Base-by-base conservation (phyloP, 192 early-diverging fungal genomes). In the Coemansia sp. region DNA sequence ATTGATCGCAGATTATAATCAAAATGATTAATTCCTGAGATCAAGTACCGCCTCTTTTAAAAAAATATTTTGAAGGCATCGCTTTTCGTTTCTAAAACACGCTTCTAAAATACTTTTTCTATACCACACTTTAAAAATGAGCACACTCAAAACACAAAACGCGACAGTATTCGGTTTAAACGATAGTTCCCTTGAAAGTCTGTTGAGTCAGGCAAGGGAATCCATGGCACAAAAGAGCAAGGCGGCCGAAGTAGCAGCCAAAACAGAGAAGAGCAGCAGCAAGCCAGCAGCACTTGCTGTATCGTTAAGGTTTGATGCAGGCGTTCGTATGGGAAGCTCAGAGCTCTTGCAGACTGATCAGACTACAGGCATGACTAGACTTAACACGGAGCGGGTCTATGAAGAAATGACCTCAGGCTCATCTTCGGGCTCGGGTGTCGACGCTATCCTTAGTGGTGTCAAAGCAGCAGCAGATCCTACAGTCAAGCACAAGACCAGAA, bases 171-270 rank as follows among this genome's bases (percentile, higher is more conserved):
- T 65, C 13, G 57, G 57, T 21, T 46, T 63, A 23, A 49, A 49
- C 30, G 76, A 79, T 56, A 58, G 57, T 30, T 58, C 69, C 19
- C 76, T 79, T 3, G 54, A 57, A 37, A 59, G 42, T 9, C 61
- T 79, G 63, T 70, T 79, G 11, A 50, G 24, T 33, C 70, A 79
- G 49, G 70, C 76, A n/a, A 72, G 62, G 39, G 45, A 54, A 49
- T 27, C 59, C 19, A 53, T 68, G 38, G 40, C 52, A 24, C 59
- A 55, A 39, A 45, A 34, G 40, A 41, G 53, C 48, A 45, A 49
- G 30, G 48, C 43, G 9, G 19, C 27, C 54, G 57, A 59, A 59
- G 19, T 18, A 34, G 34, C 24, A 37, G 3, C 4, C 34, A 27
- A 17, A 47, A 53, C 43, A 17, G 17, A 17, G 15, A 3, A 8